phyloP scores from a whole-genome alignment of 257 asterid species.

The Parsonsia alboflavescens region DNA sequence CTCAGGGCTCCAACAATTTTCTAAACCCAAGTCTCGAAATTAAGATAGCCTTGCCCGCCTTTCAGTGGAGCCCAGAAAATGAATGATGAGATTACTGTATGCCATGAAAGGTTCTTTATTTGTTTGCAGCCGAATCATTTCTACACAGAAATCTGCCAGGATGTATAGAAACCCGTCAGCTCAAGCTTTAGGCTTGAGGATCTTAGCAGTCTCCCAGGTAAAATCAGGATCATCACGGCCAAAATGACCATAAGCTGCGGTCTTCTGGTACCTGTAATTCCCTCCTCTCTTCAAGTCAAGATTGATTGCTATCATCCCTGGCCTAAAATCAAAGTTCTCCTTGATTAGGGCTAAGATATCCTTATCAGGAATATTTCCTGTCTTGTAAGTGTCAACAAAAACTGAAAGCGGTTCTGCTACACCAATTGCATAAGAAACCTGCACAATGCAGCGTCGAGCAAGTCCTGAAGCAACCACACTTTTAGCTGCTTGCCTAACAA shows the following conservation, averaged over 20 bases:
- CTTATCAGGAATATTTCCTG: constrained; percentile 77
- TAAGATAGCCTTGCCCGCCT: background rate
- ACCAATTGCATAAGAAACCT: constrained; percentile 86
- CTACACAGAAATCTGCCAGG: constrained; percentile 10
- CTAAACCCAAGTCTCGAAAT: constrained; percentile 1
- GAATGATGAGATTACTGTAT: constrained; percentile 8
- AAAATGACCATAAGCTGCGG: constrained; percentile 91
- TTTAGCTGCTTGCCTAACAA: constrained; percentile 93
- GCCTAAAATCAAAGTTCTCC: constrained; percentile 88
- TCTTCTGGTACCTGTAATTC: constrained; percentile 75
- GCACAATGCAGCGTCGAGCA: constrained; percentile 82
- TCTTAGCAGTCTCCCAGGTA: constrained; percentile 86
- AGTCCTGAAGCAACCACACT: constrained; percentile 85
- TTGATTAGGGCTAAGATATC: constrained; percentile 64
- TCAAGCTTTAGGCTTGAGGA: constrained; percentile 84
- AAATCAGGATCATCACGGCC: constrained; percentile 83
- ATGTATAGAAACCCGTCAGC: constrained; percentile 15
- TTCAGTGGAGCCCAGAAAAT: constrained; percentile 14
- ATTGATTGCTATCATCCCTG: constrained; percentile 86
- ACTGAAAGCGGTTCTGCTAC: constrained; percentile 90
- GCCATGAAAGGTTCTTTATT: constrained; percentile 27
- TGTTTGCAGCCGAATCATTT: constrained; percentile 17
- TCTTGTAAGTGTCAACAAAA: constrained; percentile 77
- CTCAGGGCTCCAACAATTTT: constrained; percentile 24
- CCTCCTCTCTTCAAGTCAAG: constrained; percentile 86